Conservation (phyloP, 2,329 filamentous ascomycete species). For the Pseudogymnoascus sp. region DNA sequence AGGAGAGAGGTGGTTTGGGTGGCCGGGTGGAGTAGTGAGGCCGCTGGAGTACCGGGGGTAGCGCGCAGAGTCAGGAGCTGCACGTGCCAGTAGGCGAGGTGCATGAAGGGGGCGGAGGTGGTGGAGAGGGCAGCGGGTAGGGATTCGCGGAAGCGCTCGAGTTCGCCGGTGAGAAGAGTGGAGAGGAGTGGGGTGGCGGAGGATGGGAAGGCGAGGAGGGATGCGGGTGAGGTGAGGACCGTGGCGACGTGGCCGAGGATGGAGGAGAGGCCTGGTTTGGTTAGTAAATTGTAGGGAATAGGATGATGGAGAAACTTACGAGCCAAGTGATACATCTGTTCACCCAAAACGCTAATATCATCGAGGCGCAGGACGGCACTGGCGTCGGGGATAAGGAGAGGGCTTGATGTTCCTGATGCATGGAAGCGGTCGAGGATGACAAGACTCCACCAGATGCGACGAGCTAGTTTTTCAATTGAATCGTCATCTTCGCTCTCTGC, state of each 20-base stretch:
- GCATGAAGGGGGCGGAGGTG: conserved; percentile 49
- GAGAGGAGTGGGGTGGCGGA: conserved; percentile 38
- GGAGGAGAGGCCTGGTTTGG: conserved; percentile 45
- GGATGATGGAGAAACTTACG: conserved; percentile 42
- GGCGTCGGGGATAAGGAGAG: conserved; percentile 55
- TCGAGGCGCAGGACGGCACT: conserved; percentile 53
- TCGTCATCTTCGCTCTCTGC: conserved; percentile 47
- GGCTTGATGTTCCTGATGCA: conserved; percentile 58
- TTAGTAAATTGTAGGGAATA: not conserved
- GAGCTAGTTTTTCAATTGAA: conserved; percentile 53
- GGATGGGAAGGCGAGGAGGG: conserved; percentile 33
- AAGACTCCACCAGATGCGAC: conserved; percentile 65
- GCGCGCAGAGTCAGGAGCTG: conserved; percentile 57
- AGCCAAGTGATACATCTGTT: conserved; percentile 55
- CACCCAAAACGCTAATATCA: conserved; percentile 54
- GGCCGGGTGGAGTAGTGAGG: conserved; percentile 54
- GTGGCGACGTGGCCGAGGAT: conserved; percentile 50
- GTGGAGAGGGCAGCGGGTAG: conserved; percentile 45
- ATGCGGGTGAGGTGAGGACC: conserved; percentile 37
- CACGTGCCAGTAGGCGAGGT: conserved; percentile 64
- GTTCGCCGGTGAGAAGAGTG: conserved; percentile 46
- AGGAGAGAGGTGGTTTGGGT: conserved; percentile 53
- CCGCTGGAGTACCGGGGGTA: conserved; percentile 46
- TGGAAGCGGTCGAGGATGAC: conserved; percentile 68
- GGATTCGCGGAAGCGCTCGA: conserved; percentile 60